phyloP scores from a whole-genome alignment of 257 asterid genomes.

The Anisodus tanguticus region DNA sequence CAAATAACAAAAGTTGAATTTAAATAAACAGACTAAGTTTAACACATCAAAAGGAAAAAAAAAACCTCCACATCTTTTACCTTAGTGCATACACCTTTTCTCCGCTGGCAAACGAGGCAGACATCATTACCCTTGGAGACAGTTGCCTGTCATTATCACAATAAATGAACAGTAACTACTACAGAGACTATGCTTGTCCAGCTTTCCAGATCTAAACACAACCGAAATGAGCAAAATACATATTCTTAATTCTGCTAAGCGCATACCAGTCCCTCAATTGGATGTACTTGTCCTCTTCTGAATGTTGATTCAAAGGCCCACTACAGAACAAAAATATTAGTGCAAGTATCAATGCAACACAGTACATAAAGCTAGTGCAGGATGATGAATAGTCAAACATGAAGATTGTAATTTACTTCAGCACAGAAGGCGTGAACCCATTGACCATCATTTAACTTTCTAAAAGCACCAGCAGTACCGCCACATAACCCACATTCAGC shows the following conservation, averaged over 20 bases:
- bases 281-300: constrained; percentile 82
- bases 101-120: constrained; percentile 74
- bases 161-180: constrained; percentile 15
- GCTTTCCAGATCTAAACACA: constrained; percentile 13
- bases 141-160: constrained; percentile 57
- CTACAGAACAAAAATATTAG: constrained; percentile 54
- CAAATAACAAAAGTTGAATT: constrained; percentile 34
- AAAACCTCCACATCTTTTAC: constrained; percentile 42
- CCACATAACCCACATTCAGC: constrained; percentile 97
- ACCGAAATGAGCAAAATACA: neutral
- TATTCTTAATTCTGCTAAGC: constrained; percentile 20
- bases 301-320: constrained; percentile 86
- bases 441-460: constrained; percentile 84
- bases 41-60: neutral
- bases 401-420: constrained; percentile 65
- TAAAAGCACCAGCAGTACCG: constrained; percentile 96
- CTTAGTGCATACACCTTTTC: constrained; percentile 95
- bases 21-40: constrained; percentile 27
- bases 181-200: neutral
- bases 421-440: constrained; percentile 99
- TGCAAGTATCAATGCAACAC: constrained; percentile 29
- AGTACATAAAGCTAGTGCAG: constrained; percentile 26
- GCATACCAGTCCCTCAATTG: constrained; percentile 77
- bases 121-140: constrained; percentile 66
- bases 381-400: constrained; percentile 28